Percentiles rank a stretch among this genome's conserved stretches.
Evolutionary conservation across 805 yeast genomes (phyloP).

Genomic region (Teunomyces kruisii): DNA sequence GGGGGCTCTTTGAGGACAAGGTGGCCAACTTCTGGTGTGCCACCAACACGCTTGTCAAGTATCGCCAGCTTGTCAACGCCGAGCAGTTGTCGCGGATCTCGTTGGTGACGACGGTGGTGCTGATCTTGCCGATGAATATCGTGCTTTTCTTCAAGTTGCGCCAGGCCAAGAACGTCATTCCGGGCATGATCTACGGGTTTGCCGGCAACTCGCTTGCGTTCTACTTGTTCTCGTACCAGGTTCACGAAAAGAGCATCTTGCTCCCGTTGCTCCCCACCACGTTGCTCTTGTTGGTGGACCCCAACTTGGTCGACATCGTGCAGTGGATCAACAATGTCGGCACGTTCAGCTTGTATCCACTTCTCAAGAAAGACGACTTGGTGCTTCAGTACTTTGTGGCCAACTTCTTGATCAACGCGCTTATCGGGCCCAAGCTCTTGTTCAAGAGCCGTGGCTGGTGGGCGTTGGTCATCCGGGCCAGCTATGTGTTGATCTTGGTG

Average conservation of each 20-base stretch:
- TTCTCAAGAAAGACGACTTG: constrained; percentile 73
- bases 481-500: constrained; percentile 43
- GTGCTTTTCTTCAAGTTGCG: constrained; percentile 11
- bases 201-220: constrained; percentile 85
- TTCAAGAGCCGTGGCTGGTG: constrained; percentile 20
- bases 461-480: constrained; percentile 22
- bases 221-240: constrained; percentile 89
- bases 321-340: constrained; percentile 88
- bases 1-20: constrained; percentile 96
- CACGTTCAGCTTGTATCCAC: constrained; percentile 84
- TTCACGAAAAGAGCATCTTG: constrained; percentile 89
- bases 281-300: constrained; percentile 55
- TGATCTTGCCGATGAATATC: constrained; percentile 26
- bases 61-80: constrained; percentile 53
- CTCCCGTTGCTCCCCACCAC: constrained; percentile 87
- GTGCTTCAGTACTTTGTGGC: constrained; percentile 68
- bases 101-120: constrained; percentile 48
- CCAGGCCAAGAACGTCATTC: constrained; percentile 13
- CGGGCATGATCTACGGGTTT: constrained; percentile 58
- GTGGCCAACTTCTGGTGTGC: constrained; percentile 98
- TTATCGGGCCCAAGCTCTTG: constrained; percentile 47
- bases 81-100: constrained; percentile 61
- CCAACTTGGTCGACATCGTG: constrained; percentile 66
- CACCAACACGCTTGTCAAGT: constrained; percentile 75
- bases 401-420: constrained; percentile 71